Evolutionary conservation across 2,329 filamentous ascomycete species (phyloP).

Genomic region (Pestalotiopsis sp.): DNA sequence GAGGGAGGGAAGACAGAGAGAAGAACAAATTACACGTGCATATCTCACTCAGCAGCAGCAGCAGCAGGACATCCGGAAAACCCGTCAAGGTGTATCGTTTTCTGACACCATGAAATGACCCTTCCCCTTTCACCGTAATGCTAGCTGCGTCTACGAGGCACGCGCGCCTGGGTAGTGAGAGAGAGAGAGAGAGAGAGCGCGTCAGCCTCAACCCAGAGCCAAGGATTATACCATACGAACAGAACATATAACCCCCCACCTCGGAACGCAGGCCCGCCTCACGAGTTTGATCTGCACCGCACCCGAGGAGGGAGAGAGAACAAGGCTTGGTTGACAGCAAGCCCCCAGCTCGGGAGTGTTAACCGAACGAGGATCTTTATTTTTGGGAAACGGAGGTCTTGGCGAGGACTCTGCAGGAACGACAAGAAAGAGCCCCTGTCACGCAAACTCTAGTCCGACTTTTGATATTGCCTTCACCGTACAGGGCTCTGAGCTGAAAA

Average conservation of each 20-base stretch:
- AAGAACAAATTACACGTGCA: no score
- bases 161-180: no score
- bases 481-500: not conserved
- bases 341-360: not conserved
- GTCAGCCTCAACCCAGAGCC: not conserved
- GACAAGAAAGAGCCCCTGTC: not conserved
- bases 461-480: not conserved
- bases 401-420: not conserved
- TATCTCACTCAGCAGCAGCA: no score
- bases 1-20: no score
- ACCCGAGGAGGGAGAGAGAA: not conserved
- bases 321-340: not conserved
- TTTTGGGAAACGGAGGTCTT: not conserved
- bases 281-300: not conserved
- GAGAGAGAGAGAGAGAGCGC: no score
- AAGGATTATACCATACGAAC: not conserved
- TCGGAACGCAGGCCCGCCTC: not conserved
- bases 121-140: no score
- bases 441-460: not conserved
- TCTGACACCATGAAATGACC: no score
- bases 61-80: no score
- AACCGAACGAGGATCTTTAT: not conserved
- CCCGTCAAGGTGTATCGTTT: no score
- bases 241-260: not conserved
- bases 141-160: no score